Evolutionary conservation across 1,284 basidiomycete genomes (phyloP), one percentile per base, ranked within the genome.

Genomic region (Stygiomarasmius scandens): DNA sequence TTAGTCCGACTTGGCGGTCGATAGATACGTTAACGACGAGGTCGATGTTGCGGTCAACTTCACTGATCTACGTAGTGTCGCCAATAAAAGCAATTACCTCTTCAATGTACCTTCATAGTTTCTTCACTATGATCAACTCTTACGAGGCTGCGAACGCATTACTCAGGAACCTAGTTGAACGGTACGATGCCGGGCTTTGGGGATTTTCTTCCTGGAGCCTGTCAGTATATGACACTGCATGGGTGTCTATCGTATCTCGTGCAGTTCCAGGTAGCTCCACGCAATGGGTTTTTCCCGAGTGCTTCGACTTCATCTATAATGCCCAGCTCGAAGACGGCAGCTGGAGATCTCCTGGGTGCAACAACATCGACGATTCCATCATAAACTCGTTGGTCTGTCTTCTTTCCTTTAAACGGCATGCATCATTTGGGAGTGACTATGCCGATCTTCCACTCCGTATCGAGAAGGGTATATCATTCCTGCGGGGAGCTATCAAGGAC

Each of bases 261-360:
- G 4, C 43, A 5, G 25, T 16, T 14, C 36, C 22, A 25, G 38
- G 44, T 12, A 38, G 36, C 44, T 41, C 36, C n/a, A 41, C 20
- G 36, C 29, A 23, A 4, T 54, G 52, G 52, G 23, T 54, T 24
- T 54, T 54, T 29, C 52, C 52, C 24, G 43, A 54, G n/a, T 46
- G 24, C 14, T 54, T 54, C 52, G 12, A 54, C 2, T 54, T 29
- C 29, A 47, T 54, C 44, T 47, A 22, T 27, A 34, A 47, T n/a
- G 14, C 22, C 2, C 52, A 54, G 22, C 24, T 32, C 10, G 43
- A 27, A 16, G 43, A 46, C 22, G 52, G 52, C 16, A 34, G 52
- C 4, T 54, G 52, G 52, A 12, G 29, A n/a, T 8, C 25, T 12
- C 25, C 41, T 19, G 43, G 43, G 12, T 41, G 38, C 38, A 41